Evolutionary conservation across 2,329 filamentous ascomycete species (phyloP).

Genomic region (Calonectria leucothoes): DNA sequence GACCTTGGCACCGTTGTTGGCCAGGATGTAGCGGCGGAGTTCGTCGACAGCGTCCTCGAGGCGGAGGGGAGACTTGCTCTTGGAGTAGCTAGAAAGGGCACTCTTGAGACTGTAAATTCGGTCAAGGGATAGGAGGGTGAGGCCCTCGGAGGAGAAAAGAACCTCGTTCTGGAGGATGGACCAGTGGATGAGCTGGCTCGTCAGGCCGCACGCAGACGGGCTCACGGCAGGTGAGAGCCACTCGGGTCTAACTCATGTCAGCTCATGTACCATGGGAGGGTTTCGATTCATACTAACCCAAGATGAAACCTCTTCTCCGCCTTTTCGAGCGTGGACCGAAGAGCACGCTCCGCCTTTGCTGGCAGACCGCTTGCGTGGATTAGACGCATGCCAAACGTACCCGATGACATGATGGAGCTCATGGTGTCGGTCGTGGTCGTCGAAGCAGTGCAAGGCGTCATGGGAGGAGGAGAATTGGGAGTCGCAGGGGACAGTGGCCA

Average conservation of each 20-base stretch:
- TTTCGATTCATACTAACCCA: slow-evolving; percentile 45
- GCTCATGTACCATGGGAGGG: neutral
- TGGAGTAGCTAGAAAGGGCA: slow-evolving; percentile 68
- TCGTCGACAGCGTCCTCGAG: slow-evolving; percentile 74
- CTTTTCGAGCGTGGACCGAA: slow-evolving; percentile 62
- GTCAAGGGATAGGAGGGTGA: slow-evolving; percentile 71
- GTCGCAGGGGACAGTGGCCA: slow-evolving; percentile 53
- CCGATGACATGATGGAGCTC: slow-evolving; percentile 47
- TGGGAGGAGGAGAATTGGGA: slow-evolving; percentile 55
- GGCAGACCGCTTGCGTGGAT: slow-evolving; percentile 60
- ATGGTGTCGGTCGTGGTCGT: slow-evolving; percentile 48
- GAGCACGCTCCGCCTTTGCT: slow-evolving; percentile 58
- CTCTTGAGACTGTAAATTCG: slow-evolving; percentile 73
- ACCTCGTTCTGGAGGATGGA: slow-evolving; percentile 71
- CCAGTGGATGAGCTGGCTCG: slow-evolving; percentile 63
- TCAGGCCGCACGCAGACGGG: slow-evolving; percentile 58
- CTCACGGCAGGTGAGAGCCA: slow-evolving; percentile 58
- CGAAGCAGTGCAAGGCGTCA: slow-evolving; percentile 60
- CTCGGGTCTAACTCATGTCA: slow-evolving; percentile 47
- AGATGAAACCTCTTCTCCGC: slow-evolving; percentile 60
- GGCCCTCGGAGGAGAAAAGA: slow-evolving; percentile 69
- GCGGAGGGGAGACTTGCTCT: slow-evolving; percentile 54
- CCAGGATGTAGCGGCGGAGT: slow-evolving; percentile 68
- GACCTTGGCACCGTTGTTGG: slow-evolving; percentile 62
- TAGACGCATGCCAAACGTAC: slow-evolving; percentile 61